Evolutionary conservation across 2,329 filamentous ascomycete genomes (phyloP), one percentile per base, ranked within the genome.

Genomic region (Metarhizium rileyi): DNA sequence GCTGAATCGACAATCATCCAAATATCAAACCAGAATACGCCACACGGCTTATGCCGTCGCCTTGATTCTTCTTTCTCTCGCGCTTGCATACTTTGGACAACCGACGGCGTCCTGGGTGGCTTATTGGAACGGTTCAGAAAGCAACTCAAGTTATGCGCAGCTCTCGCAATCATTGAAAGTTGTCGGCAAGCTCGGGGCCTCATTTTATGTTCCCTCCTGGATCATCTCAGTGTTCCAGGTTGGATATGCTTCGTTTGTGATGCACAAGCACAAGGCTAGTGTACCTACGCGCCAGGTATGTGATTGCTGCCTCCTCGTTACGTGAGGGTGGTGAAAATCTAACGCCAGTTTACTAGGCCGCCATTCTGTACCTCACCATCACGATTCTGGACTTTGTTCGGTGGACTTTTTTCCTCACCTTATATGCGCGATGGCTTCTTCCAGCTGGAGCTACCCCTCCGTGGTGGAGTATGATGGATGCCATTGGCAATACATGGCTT

Each of bases 381-480:
- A 48, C 50, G 4, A n/a, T 49, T 2, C 18, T 52, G 18, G 50
- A 52, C 25, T 42, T 52, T 30, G 16, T 48, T 14, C 47, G 50
- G 14, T 52, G 50, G 50, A 52, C 48, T 1, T 45, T 52, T 10
- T 50, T 52, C 22, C 38, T 52, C 16, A 28, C 50, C 4, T n/a
- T 52, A 6, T 52, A 52, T 41, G 44, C 47, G 3, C 40, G 23
- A 6, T 52, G 47, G 47, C 50, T 52, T 42, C 44, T 52, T 14
- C 50, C 50, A 12, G 26, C 44, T 5, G 8, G 14, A n/a, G 47
- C 46, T 20, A 50, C 22, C 3, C 50, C 50, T n/a, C 41, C 2
- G 12, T 52, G 50, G 50, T 52, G 50, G 50, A 48, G 36, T 38
- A 30, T 52, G 16, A 23, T 52, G 20, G 50, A 52, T 25, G 50